Evolutionary conservation across 768 basidiomycete genomes (phyloP).

Genomic region (Amanita molliuscula): DNA sequence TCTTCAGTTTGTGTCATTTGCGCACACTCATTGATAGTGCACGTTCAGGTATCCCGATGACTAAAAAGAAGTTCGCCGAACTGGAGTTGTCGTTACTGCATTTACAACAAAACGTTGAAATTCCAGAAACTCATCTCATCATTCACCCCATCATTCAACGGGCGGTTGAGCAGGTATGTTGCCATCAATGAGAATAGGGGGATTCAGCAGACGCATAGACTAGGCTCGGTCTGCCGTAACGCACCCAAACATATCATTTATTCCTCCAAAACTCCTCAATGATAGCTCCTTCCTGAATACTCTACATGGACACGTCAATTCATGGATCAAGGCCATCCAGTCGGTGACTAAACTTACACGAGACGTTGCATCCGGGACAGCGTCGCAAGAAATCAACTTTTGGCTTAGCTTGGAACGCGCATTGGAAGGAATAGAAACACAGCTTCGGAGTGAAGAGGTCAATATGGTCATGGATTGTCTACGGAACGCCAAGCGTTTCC

Average conservation of each 20-base stretch:
- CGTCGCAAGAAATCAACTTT: constrained; percentile 98
- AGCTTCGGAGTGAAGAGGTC: constrained; percentile 87
- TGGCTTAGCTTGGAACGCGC: constrained; percentile 95
- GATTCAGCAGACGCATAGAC: background rate
- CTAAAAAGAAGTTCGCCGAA: constrained; percentile 99
- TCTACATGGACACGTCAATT: constrained; percentile 87
- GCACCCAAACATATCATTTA: constrained; percentile 68
- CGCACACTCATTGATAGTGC: background rate
- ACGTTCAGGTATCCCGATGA: constrained; percentile 75
- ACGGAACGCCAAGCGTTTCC: constrained; percentile 93
- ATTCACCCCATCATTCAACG: constrained; percentile 86
- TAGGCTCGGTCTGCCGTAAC: constrained; percentile 40
- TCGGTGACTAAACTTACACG: constrained; percentile 91
- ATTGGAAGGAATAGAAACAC: constrained; percentile 85
- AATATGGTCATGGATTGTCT: constrained; percentile 89
- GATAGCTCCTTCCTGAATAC: constrained; percentile 91
- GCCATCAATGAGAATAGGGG: constrained; percentile 5
- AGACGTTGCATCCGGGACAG: constrained; percentile 90
- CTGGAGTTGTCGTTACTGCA: constrained; percentile 90
- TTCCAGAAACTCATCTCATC: constrained; percentile 89
- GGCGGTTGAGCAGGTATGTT: constrained; percentile 65
- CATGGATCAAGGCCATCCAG: constrained; percentile 98
- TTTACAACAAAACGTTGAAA: constrained; percentile 98
- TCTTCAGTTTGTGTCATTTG: background rate
- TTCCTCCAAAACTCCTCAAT: constrained; percentile 61